Evolutionary conservation across 176 grass and related monocot genomes (phyloP).

Genomic region (Saccharum spontaneum): DNA sequence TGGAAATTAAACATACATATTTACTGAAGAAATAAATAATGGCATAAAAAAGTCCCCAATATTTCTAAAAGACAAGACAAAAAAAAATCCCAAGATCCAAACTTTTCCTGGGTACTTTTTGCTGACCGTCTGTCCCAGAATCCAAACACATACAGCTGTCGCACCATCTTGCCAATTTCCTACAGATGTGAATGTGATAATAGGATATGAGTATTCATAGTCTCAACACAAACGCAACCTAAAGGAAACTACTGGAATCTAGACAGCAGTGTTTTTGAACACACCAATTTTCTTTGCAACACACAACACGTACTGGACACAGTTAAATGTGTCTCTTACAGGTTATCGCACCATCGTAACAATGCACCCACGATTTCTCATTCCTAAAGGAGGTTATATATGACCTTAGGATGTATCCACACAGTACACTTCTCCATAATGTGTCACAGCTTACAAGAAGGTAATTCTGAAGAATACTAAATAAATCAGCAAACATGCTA

Average conservation of each 20-base stretch:
- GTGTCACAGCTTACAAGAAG: background rate
- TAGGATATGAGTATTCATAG: background rate
- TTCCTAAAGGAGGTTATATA: background rate
- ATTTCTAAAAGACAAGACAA: background rate
- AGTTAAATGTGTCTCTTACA: background rate
- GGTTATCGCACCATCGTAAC: background rate
- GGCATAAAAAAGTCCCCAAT: background rate
- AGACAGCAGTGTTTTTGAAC: background rate
- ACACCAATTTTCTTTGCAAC: constrained; percentile 2
- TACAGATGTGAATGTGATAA: constrained; percentile 30
- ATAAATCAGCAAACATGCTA: background rate
- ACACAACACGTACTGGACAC: background rate
- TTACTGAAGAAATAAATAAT: constrained; percentile 10
- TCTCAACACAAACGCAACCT: background rate
- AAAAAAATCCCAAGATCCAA: constrained; percentile 4
- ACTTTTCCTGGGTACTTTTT: background rate
- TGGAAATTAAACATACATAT: constrained; percentile 18
- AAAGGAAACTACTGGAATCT: constrained; percentile 10
- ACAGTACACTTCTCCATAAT: background rate
- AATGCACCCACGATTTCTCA: background rate
- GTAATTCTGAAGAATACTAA: background rate
- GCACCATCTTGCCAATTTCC: constrained; percentile 98
- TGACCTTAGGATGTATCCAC: background rate
- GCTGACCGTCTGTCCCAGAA: constrained; percentile 78
- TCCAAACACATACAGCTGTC: constrained; percentile 89